These are phyloP conservation scores for Fusarium xylarioides DNA, from an alignment of 2,329 filamentous ascomycete species.

Conservation along the genomic window DNA sequence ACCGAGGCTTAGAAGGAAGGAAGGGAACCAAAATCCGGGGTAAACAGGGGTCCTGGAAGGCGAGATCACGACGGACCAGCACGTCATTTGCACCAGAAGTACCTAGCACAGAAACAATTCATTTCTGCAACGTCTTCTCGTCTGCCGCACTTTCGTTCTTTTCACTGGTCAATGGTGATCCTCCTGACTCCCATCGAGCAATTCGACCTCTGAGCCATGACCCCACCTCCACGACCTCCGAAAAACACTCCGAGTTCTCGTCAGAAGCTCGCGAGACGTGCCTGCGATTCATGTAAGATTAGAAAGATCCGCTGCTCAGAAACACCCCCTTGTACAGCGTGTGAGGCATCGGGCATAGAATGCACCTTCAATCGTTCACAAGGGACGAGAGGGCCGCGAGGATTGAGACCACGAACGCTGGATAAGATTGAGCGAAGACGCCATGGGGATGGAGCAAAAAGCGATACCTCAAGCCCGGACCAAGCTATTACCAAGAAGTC, in stretches of 20 bases:
- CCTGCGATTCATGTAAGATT: constrained; percentile 63
- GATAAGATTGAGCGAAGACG: constrained; percentile 49
- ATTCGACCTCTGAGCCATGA: constrained; percentile 11
- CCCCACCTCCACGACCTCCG: constrained; percentile 27
- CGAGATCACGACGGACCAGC: constrained; percentile 33
- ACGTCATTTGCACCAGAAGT: constrained; percentile 25
- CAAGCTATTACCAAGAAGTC: neutral
- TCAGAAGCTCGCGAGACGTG: constrained; percentile 44
- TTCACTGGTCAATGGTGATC: neutral
- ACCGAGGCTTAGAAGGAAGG: neutral
- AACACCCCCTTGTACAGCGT: constrained; percentile 56
- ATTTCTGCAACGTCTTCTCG: neutral
- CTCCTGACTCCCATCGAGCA: neutral
- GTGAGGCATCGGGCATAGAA: constrained; percentile 54
- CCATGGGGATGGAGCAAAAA: constrained; percentile 13
- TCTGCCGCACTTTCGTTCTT: constrained; percentile 7
- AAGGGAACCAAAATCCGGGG: constrained; percentile 20
- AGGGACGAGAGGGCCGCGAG: constrained; percentile 56
- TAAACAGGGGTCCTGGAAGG: constrained; percentile 22
- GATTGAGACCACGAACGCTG: constrained; percentile 56
- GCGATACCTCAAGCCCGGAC: constrained; percentile 9
- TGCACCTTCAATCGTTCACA: constrained; percentile 61
- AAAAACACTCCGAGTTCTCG: constrained; percentile 32
- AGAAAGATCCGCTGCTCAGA: constrained; percentile 62
- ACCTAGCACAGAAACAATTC: constrained; percentile 1